These are phyloP conservation scores for Yamadazyma siamensis DNA, from an alignment of 1,139 yeast species.

Conservation along the genomic window DNA sequence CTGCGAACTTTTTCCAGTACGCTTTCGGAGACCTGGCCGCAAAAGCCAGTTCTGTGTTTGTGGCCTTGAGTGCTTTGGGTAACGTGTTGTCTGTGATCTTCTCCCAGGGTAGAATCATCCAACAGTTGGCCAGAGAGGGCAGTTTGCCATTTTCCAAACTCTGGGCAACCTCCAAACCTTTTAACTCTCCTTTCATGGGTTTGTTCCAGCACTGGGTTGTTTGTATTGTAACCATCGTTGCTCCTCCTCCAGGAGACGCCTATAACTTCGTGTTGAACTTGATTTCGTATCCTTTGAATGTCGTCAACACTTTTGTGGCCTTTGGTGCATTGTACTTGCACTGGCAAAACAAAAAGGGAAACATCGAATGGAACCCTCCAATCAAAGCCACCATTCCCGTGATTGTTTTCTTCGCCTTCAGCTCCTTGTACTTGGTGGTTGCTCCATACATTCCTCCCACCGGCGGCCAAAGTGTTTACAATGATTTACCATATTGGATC, in stretches of 20 bases:
- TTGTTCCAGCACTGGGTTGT: constrained; percentile 58
- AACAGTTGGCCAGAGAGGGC: constrained; percentile 49
- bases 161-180: constrained; percentile 43
- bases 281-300: constrained; percentile 50
- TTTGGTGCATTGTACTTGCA: constrained; percentile 40
- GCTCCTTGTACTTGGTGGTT: constrained; percentile 66
- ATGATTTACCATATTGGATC: constrained; percentile 67
- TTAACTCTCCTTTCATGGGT: constrained; percentile 50
- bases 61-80: constrained; percentile 49
- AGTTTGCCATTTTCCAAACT: constrained; percentile 44
- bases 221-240: constrained; percentile 44
- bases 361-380: constrained; percentile 69
- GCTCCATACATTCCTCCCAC: constrained; percentile 84
- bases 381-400: constrained; percentile 66
- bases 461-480: constrained; percentile 63
- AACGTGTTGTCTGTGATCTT: constrained; percentile 48
- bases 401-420: constrained; percentile 58
- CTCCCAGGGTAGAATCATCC: constrained; percentile 49
- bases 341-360: constrained; percentile 50
- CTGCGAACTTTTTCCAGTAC: constrained; percentile 43
- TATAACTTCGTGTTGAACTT: constrained; percentile 47
- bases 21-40: constrained; percentile 47
- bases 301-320: constrained; percentile 46
- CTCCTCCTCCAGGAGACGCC: constrained; percentile 52
- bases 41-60: constrained; percentile 47